Conservation (phyloP, 495 filamentous ascomycete species). For the Penicillium bialowiezense region DNA sequence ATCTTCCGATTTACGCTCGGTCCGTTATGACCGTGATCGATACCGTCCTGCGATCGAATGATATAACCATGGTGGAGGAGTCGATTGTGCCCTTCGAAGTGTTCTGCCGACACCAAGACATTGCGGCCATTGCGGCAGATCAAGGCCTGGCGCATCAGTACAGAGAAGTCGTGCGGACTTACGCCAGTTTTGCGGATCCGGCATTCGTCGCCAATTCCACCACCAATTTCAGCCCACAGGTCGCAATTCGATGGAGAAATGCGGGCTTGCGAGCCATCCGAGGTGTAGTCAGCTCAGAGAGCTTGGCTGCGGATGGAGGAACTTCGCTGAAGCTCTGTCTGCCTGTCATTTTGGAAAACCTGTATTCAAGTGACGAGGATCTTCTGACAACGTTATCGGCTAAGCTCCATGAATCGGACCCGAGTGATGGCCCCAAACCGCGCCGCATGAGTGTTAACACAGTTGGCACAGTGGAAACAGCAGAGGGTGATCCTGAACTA, state of each 20-base stretch:
- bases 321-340: slow-evolving; percentile 72
- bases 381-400: slow-evolving; percentile 61
- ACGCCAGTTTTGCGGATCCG: slow-evolving; percentile 68
- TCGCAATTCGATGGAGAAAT: slow-evolving; percentile 81
- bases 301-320: slow-evolving; percentile 67
- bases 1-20: slow-evolving; percentile 80
- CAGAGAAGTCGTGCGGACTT: slow-evolving; percentile 70
- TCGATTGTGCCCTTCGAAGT: slow-evolving; percentile 79
- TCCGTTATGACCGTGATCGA: slow-evolving; percentile 77
- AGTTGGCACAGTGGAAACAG: slow-evolving; percentile 65
- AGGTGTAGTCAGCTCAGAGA: slow-evolving; percentile 72
- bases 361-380: slow-evolving; percentile 72
- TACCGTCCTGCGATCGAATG: slow-evolving; percentile 71
- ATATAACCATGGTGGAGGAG: slow-evolving; percentile 86
- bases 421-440: slow-evolving; percentile 52
- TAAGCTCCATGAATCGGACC: slow-evolving; percentile 61
- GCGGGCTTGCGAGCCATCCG: slow-evolving; percentile 77
- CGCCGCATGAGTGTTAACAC: slow-evolving; percentile 77
- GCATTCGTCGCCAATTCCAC: slow-evolving; percentile 27
- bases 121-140: slow-evolving; percentile 71
- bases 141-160: slow-evolving; percentile 81
- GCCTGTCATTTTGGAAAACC: slow-evolving; percentile 78
- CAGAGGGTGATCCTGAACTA: slow-evolving; percentile 64
- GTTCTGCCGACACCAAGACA: slow-evolving; percentile 79
- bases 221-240: slow-evolving; percentile 59